phyloP scores from a whole-genome alignment of 305 asterid genomes.

The Fraxinus nigra region DNA sequence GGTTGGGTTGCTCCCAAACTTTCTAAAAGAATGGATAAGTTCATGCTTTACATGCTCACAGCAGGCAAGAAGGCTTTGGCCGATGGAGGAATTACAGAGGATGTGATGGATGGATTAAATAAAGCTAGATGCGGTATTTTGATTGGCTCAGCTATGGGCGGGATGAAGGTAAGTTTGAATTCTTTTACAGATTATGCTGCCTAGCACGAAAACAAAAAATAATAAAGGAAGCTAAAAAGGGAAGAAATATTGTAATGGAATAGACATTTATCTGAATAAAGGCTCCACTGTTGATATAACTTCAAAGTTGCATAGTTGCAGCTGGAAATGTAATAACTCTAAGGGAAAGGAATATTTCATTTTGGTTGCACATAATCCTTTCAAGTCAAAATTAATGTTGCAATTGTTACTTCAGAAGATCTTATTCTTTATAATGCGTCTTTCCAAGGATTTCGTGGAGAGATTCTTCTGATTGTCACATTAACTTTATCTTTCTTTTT shows the following conservation, averaged over 20 bases:
- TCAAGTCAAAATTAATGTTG: neutral
- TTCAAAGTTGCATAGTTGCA: neutral
- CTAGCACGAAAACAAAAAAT: neutral
- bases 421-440: neutral
- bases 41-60: conserved; percentile 89
- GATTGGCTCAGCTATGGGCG: conserved; percentile 94
- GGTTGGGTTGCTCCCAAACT: conserved; percentile 94
- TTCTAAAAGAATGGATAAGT: conserved; percentile 85
- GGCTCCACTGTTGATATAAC: neutral
- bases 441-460: too few relatives aligned
- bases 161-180: conserved; percentile 64
- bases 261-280: neutral
- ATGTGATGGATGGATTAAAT: conserved; percentile 63
- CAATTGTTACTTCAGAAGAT: neutral
- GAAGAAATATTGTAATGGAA: neutral
- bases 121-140: conserved; percentile 81
- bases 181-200: too few relatives aligned
- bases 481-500: neutral
- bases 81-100: conserved; percentile 78
- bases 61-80: conserved; percentile 92
- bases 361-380: neutral
- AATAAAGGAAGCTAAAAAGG: neutral
- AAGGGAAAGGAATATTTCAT: neutral
- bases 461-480: neutral
- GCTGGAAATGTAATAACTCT: neutral